Percentiles rank a stretch among this genome's conserved stretches.
Conservation (phyloP, 345 rosid genomes). For the Pistacia vera region DNA sequence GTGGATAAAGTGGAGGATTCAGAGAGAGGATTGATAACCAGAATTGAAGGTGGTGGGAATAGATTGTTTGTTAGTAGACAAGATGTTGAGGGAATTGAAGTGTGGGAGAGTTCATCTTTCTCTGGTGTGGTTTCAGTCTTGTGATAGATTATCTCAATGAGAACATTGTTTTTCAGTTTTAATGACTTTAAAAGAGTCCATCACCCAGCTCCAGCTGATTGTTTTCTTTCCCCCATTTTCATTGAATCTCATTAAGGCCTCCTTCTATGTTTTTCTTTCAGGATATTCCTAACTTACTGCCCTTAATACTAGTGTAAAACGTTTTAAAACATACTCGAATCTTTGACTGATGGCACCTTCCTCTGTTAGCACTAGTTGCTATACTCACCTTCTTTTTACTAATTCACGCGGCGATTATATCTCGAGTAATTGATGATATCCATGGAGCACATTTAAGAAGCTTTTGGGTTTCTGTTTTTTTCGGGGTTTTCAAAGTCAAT, state of each 20-base stretch:
- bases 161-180: too few species aligned
- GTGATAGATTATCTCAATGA: not conserved
- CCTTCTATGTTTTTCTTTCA: too few species aligned
- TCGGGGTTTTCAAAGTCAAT: not conserved
- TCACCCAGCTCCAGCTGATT: not conserved
- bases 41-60: conserved; percentile 80
- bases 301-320: too few species aligned
- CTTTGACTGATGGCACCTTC: too few species aligned
- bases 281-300: too few species aligned
- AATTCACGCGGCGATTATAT: too few species aligned
- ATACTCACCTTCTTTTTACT: too few species aligned
- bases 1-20: conserved; percentile 71
- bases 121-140: conserved; percentile 34
- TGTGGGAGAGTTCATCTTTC: conserved; percentile 72
- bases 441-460: too few species aligned
- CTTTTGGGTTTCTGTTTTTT: too few species aligned
- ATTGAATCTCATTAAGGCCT: not conserved
- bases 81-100: conserved; percentile 78
- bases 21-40: conserved; percentile 64
- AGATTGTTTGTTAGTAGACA: conserved; percentile 80
- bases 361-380: too few species aligned
- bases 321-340: too few species aligned
- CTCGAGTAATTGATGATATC: too few species aligned
- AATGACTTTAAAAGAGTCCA: not conserved
- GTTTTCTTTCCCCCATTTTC: not conserved